Evolutionary conservation across 1,284 basidiomycete species (phyloP), one percentile per base, ranked within the genome.

Genomic region (Leccinum griseonigrum): DNA sequence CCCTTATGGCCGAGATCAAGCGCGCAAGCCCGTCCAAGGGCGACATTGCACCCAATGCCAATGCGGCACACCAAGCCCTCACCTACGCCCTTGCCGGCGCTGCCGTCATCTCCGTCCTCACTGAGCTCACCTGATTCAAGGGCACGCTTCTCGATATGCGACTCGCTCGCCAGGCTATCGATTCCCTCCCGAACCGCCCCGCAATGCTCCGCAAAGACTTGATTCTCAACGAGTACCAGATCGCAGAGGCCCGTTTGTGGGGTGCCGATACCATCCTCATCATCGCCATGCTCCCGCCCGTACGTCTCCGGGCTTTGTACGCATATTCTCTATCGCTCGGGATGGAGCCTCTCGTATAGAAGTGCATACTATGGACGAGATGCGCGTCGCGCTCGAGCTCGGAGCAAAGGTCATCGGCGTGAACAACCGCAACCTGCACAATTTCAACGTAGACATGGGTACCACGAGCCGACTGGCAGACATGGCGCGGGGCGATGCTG

Each of bases 131-230:
- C 56, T 98, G 96, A 95, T 99, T 99, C 85, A 94, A 96, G 71
- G 97, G 97, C 36, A 88, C 90, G 7, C 82, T 99, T 8, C 85
- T 91, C 62, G 97, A 99, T 75, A 93, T 98, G 88, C 84, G 91
- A 8, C 85, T 94, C 60, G 95, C 92, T 3, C 87, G 97, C 16
- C 83, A 87, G 68, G 93, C 91, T 6, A 83, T 99, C 54, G 92
- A 94, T 64, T 77, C 85, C 56, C 81, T 98, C 26, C 88, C 93
- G 1, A 90, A 96, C 73, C 90, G 97, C 7, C 97, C 97, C 0
- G 97, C 96, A 1, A 87, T 99, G 67, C 85, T 99, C n/a, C 87
- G 97, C 65, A 99, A 98, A 78, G 97, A 99, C 77, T 99, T 99
- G 73, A 92, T 98, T 71, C 84, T 98, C 61, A 91, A 93, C 72